Evolutionary conservation across 257 asterid species (phyloP), one percentile per base, ranked within the genome.

Genomic region (Solanum tarijense): DNA sequence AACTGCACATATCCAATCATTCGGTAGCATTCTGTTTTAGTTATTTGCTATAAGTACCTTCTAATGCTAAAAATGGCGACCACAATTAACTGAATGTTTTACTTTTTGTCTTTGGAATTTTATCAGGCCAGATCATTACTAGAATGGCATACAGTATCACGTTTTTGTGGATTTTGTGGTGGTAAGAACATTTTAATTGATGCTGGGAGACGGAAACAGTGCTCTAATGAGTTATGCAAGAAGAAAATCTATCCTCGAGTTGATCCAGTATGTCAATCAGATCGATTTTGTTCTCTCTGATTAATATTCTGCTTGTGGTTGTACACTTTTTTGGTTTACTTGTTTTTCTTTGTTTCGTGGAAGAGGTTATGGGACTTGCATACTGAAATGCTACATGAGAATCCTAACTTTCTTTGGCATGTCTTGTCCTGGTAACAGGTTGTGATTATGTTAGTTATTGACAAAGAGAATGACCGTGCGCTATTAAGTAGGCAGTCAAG

Each of bases 391-490:
- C 88, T 18, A 38, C 83, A 21, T 78, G 69, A 65, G 71, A 36
- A 29, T 38, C 41, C 88, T 78, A 65, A 23, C 66, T 82, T 73
- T 87, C 86, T 66, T 89, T 58, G 3, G 66, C 82, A 20, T 85
- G 27, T 86, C 86, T 81, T 89, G 48, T 82, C 81, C 23, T 82
- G 38, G 78, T 76, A 52, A 85, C 93, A 97, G 98, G 99, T 97
- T 62, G 99, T 95, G 81, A 97, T 97, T 90, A 97, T 97, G 99
- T 89, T 97, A 62, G 99, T 97, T 41, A 92, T 97, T 75, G 99
- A 97, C 89, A 96, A 92, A 89, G 96, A 97, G 84, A 97, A 96
- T 60, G 99, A 97, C 88, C 91, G 97, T 41, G 99, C 89, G 58
- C 90, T 97, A 78, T 88, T 97, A 83, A 92, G 99, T 90, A 93